Conservation (phyloP, 139 green algal genomes). For the Tetradesmus lagerheimii region DNA sequence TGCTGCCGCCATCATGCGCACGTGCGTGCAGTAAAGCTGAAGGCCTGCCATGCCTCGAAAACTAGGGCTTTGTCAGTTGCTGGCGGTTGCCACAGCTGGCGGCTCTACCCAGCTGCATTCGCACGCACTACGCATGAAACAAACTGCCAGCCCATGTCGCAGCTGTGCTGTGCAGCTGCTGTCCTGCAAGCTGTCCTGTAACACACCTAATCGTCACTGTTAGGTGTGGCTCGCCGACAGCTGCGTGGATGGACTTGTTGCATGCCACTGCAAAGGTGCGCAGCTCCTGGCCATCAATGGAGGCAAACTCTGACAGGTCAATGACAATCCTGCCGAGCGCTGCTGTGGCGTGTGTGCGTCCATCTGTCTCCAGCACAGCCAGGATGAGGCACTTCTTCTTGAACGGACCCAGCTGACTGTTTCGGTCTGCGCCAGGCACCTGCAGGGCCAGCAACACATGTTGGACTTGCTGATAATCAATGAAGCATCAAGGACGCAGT, state of each 20-base stretch:
- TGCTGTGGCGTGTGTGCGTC: conserved; percentile 61
- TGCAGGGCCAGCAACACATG: neutral
- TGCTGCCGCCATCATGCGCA: neutral
- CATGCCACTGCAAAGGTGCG: conserved; percentile 75
- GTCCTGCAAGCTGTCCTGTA: neutral
- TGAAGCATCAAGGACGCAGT: neutral
- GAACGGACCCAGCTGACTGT: conserved; percentile 65
- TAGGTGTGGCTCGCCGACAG: conserved; percentile 74
- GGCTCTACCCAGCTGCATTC: neutral
- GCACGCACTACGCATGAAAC: no score
- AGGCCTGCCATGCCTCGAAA: neutral
- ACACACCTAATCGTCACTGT: conserved; percentile 73
- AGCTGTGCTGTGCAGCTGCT: neutral
- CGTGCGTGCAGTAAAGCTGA: neutral
- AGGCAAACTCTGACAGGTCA: conserved; percentile 75
- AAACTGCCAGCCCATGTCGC: neutral
- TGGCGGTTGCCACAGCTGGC: neutral
- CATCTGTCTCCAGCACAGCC: conserved; percentile 73
- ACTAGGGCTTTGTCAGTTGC: neutral
- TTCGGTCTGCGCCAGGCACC: conserved; percentile 38
- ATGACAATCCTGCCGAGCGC: conserved; percentile 68
- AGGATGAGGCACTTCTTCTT: conserved; percentile 85
- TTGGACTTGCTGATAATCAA: neutral
- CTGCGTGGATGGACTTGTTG: conserved; percentile 66
- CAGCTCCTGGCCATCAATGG: conserved; percentile 66